Base-by-base conservation (phyloP, 148 eudicot species). In the Silene uniflora region DNA sequence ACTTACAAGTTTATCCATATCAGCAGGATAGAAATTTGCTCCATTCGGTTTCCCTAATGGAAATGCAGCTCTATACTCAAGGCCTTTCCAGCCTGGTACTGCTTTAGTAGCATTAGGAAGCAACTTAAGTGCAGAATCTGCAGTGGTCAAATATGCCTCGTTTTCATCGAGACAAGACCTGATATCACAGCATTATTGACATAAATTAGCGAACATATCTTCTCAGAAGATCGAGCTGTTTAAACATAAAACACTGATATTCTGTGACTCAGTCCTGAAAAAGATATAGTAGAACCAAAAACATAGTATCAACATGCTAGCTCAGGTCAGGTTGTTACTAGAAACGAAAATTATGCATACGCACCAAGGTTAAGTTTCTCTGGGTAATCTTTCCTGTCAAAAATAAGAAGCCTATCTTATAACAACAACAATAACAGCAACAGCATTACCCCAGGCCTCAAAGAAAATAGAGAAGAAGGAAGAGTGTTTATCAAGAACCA, bases 111-210 rank as follows among this genome's bases (percentile, higher is more conserved):
- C 97, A 70, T 81, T 81, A 32, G 86, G 82, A 81, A 83, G 86
- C 83, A 91, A 78, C 86, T 83, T 86, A 17, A 89, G 72, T 27
- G 96, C 86, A 56, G 96, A 94, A 87, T 94, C 98, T 58, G 96
- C 97, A 61, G 97, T 92, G 6, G 91, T 88, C 79, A 94, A 78
- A 86, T 82, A 94, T 64, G 98, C 82, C 82, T 88, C 83, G 55
- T 88, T 86, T 78, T 94, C 96, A 74, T 94, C 97, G 14, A 94
- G 88, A 81, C 81, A 85, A 55, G 97, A 94, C 98, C 98, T 94
- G 84, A 63, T 13, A 76, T 60, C 14, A 64, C 62, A 67, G 32
- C 73, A 76, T 60, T 32, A 65, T 42, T 62, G 39, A 35, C 75
- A 63, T 25, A 49, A 7, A 46, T 18, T 35, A 73, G 73, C 19